Evolutionary conservation across 2,329 filamentous ascomycete genomes (phyloP).

Genomic region (Penicillium sp.): DNA sequence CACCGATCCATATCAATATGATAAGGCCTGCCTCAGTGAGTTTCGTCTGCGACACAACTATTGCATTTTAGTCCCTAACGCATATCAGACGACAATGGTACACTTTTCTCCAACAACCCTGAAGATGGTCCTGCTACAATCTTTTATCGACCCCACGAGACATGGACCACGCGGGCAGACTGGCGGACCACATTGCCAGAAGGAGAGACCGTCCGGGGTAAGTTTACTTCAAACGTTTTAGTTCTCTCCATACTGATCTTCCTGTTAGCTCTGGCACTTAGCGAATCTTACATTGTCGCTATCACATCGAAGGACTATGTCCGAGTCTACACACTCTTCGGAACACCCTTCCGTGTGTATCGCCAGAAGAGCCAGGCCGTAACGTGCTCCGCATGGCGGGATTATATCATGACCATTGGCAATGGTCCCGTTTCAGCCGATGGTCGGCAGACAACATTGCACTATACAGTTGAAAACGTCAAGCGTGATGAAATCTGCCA

Average conservation of each 20-base stretch:
- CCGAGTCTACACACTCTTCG: conserved; percentile 87
- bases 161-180: conserved; percentile 85
- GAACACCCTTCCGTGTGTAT: conserved; percentile 82
- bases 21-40: conserved; percentile 82
- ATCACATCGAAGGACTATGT: conserved; percentile 85
- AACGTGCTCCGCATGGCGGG: conserved; percentile 87
- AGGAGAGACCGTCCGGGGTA: conserved; percentile 71
- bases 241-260: conserved; percentile 1
- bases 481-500: conserved; percentile 92
- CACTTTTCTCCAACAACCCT: conserved; percentile 77
- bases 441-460: conserved; percentile 65
- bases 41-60: conserved; percentile 6
- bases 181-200: conserved; percentile 84
- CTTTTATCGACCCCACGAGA: conserved; percentile 97
- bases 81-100: conserved; percentile 63
- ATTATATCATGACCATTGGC: conserved; percentile 94
- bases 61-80: conserved; percentile 20
- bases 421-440: conserved; percentile 81
- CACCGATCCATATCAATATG: conserved; percentile 90
- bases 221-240: neutral
- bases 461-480: conserved; percentile 92
- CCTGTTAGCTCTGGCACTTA: conserved; percentile 70
- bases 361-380: conserved; percentile 90
- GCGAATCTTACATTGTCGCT: conserved; percentile 84
- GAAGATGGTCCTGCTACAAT: conserved; percentile 68